Evolutionary conservation across 495 filamentous ascomycete genomes (phyloP).

Genomic region (Annulohypoxylon bovei): DNA sequence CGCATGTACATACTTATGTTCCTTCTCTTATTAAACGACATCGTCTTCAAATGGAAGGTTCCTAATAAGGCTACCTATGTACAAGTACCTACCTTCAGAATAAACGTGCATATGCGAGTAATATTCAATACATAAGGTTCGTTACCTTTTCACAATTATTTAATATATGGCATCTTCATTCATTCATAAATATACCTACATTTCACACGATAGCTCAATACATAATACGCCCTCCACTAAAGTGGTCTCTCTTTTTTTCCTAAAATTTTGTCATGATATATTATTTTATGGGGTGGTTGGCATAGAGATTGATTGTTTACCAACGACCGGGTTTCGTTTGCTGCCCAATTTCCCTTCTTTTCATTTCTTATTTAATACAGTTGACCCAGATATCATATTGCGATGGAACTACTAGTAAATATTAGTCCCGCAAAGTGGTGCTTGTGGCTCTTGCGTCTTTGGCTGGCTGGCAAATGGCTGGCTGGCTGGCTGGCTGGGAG

Average conservation of each 20-base stretch:
- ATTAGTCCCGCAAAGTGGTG: constrained; percentile 33
- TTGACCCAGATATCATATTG: background rate
- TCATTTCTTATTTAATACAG: constrained; percentile 35
- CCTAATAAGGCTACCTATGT: background rate
- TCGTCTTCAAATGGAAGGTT: background rate
- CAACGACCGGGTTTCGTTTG: constrained; percentile 29
- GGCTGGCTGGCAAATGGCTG: too few relatives aligned
- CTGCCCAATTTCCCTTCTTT: constrained; percentile 21
- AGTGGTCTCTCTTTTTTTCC: background rate
- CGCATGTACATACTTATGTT: background rate
- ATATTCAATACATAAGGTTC: background rate
- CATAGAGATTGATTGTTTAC: constrained; percentile 18
- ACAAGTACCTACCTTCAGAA: background rate
- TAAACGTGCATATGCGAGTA: background rate
- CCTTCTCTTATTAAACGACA: background rate
- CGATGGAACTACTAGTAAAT: constrained; percentile 6
- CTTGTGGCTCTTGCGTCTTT: constrained; percentile 25
- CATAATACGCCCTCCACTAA: background rate
- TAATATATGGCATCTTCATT: background rate
- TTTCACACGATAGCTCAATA: background rate
- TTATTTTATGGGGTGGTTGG: constrained; percentile 27
- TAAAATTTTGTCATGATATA: background rate
- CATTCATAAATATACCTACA: background rate
- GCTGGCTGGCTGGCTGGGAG: constrained; percentile 46
- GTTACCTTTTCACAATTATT: background rate